These are phyloP conservation scores for Candida namnaoensis DNA, from an alignment of 805 yeast genomes.

Conservation along the genomic window DNA sequence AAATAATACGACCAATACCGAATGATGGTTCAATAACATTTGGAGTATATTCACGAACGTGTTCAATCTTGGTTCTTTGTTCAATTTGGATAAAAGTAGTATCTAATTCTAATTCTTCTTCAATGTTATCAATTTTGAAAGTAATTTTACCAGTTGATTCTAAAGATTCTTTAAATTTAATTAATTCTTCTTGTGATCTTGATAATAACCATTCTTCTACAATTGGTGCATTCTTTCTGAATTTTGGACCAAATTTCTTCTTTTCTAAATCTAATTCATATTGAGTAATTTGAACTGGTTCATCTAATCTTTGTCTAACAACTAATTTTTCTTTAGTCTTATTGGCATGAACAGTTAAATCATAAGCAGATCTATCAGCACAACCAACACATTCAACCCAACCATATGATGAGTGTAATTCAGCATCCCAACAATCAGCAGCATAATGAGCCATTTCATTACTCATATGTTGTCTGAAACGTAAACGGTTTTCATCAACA, in stretches of 20 bases:
- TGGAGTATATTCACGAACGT: constrained; percentile 91
- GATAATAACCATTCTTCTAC: constrained; percentile 73
- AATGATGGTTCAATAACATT: constrained; percentile 98
- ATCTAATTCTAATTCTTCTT: constrained; percentile 63
- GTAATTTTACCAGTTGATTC: constrained; percentile 50
- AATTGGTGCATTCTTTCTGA: constrained; percentile 92
- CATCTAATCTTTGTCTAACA: constrained; percentile 83
- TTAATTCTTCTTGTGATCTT: constrained; percentile 81
- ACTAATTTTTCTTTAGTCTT: constrained; percentile 92
- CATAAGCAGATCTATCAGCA: constrained; percentile 98
- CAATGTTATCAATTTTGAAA: constrained; percentile 59
- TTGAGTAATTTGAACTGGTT: constrained; percentile 75
- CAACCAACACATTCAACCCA: constrained; percentile 99
- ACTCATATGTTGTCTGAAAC: constrained; percentile 98
- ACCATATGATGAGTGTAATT: constrained; percentile 89
- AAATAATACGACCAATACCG: constrained; percentile 96
- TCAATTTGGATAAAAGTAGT: constrained; percentile 64
- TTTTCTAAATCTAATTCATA: constrained; percentile 83
- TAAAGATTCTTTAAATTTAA: constrained; percentile 65
- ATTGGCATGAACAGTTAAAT: constrained; percentile 89
- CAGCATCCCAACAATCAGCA: constrained; percentile 99
- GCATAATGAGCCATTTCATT: constrained; percentile 99
- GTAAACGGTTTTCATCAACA: constrained; percentile 70
- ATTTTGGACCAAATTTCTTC: constrained; percentile 96
- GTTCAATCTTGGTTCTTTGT: constrained; percentile 75